Percentiles rank a stretch among this genome's conserved stretches.
Conservation (phyloP, 805 yeast genomes). For the Maudiozyma turicensis region DNA sequence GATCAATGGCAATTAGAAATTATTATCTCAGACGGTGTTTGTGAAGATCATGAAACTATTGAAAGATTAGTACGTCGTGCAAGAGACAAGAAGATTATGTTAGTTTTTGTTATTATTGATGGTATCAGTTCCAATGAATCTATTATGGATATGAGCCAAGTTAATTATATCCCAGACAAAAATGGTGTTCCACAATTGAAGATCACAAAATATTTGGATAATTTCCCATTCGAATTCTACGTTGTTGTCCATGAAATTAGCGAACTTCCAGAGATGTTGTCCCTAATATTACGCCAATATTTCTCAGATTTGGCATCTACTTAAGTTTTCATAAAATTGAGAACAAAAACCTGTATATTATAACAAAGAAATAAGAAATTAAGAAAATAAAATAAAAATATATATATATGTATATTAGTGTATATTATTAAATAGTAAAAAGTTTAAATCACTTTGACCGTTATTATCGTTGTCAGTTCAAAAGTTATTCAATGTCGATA, state of each 20-base stretch:
- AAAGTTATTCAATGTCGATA: too few relatives aligned
- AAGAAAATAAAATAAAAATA: background rate
- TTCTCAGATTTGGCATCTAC: slow-evolving; percentile 59
- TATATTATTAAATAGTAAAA: too few relatives aligned
- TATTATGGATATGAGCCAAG: slow-evolving; percentile 91
- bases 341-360: background rate
- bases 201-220: slow-evolving; percentile 78
- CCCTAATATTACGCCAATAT: slow-evolving; percentile 83
- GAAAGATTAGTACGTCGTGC: slow-evolving; percentile 83
- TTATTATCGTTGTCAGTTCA: too few relatives aligned
- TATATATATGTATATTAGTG: too few relatives aligned
- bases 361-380: background rate
- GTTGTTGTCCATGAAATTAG: slow-evolving; percentile 84
- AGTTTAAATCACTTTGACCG: too few relatives aligned
- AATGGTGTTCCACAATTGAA: slow-evolving; percentile 63
- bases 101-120: slow-evolving; percentile 89
- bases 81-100: slow-evolving; percentile 84
- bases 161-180: slow-evolving; percentile 61
- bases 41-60: slow-evolving; percentile 85
- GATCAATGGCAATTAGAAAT: slow-evolving; percentile 93
- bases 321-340: background rate
- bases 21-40: slow-evolving; percentile 90
- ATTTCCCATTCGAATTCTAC: slow-evolving; percentile 94
- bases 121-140: slow-evolving; percentile 74
- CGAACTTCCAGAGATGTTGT: slow-evolving; percentile 86